Evolutionary conservation across 805 yeast species (phyloP).

Genomic region (Candida andamanensis): DNA sequence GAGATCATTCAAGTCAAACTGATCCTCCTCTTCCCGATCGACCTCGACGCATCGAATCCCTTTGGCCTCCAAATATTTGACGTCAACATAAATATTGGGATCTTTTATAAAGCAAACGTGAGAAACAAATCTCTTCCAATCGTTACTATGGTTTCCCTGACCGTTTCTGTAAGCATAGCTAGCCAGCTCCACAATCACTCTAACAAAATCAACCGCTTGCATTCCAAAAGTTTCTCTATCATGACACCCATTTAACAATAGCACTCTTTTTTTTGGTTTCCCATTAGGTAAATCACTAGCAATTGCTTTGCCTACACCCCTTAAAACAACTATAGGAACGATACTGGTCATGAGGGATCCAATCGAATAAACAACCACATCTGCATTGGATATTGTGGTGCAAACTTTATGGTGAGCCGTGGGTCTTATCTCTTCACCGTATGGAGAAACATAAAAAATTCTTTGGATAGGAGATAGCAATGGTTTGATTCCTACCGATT

Average conservation of each 20-base stretch:
- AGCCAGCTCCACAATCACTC: constrained; percentile 51
- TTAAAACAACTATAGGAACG: constrained; percentile 68
- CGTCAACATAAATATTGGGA: constrained; percentile 49
- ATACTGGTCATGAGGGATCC: constrained; percentile 89
- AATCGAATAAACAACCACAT: constrained; percentile 66
- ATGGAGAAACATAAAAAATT: constrained; percentile 77
- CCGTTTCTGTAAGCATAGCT: constrained; percentile 39
- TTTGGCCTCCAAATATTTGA: constrained; percentile 26
- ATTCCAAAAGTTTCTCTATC: constrained; percentile 80
- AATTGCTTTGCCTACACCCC: constrained; percentile 68
- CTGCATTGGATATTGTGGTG: constrained; percentile 43
- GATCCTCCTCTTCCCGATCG: constrained; percentile 16
- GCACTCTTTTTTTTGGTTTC: constrained; percentile 40
- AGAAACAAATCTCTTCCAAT: constrained; percentile 51
- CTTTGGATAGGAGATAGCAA: constrained; percentile 70
- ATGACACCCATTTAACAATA: constrained; percentile 65
- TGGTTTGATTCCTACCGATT: constrained; percentile 49
- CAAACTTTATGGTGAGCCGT: constrained; percentile 60
- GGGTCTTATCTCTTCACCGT: constrained; percentile 83
- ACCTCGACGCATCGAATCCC: constrained; percentile 49
- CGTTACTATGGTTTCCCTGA: constrained; percentile 7
- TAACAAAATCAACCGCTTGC: constrained; percentile 54
- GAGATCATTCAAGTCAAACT: constrained; percentile 42
- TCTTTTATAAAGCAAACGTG: constrained; percentile 54
- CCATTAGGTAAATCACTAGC: constrained; percentile 15